These are phyloP conservation scores for Neonectria hederae DNA, from an alignment of 2,329 filamentous ascomycete genomes.

Conservation along the genomic window DNA sequence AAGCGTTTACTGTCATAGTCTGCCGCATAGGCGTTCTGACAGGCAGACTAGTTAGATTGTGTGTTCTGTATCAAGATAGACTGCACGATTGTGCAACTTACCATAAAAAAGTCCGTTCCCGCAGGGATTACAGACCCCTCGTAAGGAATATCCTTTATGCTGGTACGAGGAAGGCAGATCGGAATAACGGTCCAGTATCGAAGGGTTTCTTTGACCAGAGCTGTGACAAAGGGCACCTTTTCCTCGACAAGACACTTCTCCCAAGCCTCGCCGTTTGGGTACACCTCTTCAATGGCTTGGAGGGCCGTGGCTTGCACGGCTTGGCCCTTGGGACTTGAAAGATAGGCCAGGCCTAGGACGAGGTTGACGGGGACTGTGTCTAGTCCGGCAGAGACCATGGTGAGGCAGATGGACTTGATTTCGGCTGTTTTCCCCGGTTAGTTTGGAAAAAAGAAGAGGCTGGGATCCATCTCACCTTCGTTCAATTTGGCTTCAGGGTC, in stretches of 20 bases:
- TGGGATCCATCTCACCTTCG: constrained; percentile 38
- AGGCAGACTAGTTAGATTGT: not conserved
- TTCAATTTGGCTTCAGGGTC: constrained; percentile 55
- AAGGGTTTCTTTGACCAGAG: constrained; percentile 80
- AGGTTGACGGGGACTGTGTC: constrained; percentile 84
- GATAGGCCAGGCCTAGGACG: constrained; percentile 81
- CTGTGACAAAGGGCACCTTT: constrained; percentile 79
- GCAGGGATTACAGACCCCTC: constrained; percentile 74
- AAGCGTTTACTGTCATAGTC: constrained; percentile 78
- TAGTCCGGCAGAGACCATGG: constrained; percentile 83
- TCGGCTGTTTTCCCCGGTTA: constrained; percentile 62
- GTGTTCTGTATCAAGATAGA: not conserved
- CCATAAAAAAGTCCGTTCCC: constrained; percentile 83
- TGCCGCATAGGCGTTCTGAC: constrained; percentile 75
- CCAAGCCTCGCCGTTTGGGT: constrained; percentile 81
- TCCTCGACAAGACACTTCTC: constrained; percentile 76
- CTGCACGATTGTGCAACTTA: constrained; percentile 38
- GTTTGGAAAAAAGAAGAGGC: not conserved
- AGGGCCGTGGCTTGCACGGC: constrained; percentile 76
- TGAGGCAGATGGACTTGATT: constrained; percentile 82
- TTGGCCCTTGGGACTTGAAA: constrained; percentile 74
- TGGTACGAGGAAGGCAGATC: constrained; percentile 78
- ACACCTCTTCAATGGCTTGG: constrained; percentile 74
- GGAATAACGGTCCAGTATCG: constrained; percentile 84
- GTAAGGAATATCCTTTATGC: constrained; percentile 77